Evolutionary conservation across 805 yeast species (phyloP), one percentile per base, ranked within the genome.

Genomic region (Lipomyces mesembrius): DNA sequence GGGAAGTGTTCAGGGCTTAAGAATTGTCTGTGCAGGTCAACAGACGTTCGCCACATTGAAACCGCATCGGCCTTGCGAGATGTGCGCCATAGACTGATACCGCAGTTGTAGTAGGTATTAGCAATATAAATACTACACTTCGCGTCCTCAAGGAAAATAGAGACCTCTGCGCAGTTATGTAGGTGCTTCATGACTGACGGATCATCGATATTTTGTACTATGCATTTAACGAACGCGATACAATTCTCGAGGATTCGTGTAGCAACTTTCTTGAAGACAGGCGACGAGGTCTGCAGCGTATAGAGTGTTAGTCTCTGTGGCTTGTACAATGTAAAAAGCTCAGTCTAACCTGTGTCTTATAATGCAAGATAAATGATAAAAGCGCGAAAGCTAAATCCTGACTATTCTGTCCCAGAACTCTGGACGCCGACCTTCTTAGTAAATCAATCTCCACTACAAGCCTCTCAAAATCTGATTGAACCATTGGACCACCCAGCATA

Each of bases 61-160:
- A 60, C 11, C 6, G 71, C 71, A 3, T 68, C 67, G 3, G n/a
- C 43, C 37, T 63, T 68, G 14, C 35, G 14, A 2, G 35, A 20
- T 3, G 20, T 12, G 5, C 59, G 57, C 65, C 67, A 68, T 20
- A 68, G 32, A 12, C 12, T 20, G 2, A 68, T 51, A 6, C 71
- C 71, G 49, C 58, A 61, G 32, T 68, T 68, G 39, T 63, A 66
- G 25, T 9, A 61, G 3, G 66, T 35, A 46, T 66, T 66, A 11
- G 70, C 51, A 22, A 67, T 35, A 29, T 63, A 66, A 5, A 35
- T 27, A 8, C 54, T 46, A 32, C 52, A 53, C 39, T 51, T 65
- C 11, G 22, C 17, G 39, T 68, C 70, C 6, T 27, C 43, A 7
- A 66, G 35, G 8, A 67, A 14, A n/a, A 17, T 35, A n/a, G 66